phyloP scores from a whole-genome alignment of 2,329 filamentous ascomycete species.

The Calonectria pseudoreteaudii region DNA sequence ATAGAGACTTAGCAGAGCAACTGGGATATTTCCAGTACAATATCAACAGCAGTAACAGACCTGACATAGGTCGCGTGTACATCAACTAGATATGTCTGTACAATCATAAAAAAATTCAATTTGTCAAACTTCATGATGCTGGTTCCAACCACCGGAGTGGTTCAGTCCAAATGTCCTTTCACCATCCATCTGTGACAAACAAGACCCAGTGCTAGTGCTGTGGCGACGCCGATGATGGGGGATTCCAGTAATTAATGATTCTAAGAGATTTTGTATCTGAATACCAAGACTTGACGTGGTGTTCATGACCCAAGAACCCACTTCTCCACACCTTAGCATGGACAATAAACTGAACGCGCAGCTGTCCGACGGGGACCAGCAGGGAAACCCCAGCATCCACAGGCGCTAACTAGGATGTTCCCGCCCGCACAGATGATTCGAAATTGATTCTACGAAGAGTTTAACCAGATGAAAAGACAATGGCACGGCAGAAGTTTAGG shows the following conservation, averaged over 20 bases:
- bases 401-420: neutral
- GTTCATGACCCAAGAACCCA: neutral
- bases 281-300: neutral
- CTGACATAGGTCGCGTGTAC: neutral
- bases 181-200: neutral
- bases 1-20: neutral
- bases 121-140: neutral
- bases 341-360: neutral
- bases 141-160: neutral
- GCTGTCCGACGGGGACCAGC: neutral
- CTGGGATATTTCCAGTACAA: neutral
- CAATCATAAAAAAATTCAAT: neutral
- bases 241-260: neutral
- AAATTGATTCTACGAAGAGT: neutral
- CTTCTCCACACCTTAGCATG: neutral
- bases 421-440: neutral
- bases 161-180: neutral
- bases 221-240: neutral
- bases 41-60: neutral
- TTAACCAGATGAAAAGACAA: too few relatives aligned
- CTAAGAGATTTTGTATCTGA: too few relatives aligned
- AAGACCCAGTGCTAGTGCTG: neutral
- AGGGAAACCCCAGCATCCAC: neutral
- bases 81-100: neutral
- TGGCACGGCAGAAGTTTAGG: too few relatives aligned